Conservation (phyloP, 768 basidiomycete species). For the Macrocybe gigantea region DNA sequence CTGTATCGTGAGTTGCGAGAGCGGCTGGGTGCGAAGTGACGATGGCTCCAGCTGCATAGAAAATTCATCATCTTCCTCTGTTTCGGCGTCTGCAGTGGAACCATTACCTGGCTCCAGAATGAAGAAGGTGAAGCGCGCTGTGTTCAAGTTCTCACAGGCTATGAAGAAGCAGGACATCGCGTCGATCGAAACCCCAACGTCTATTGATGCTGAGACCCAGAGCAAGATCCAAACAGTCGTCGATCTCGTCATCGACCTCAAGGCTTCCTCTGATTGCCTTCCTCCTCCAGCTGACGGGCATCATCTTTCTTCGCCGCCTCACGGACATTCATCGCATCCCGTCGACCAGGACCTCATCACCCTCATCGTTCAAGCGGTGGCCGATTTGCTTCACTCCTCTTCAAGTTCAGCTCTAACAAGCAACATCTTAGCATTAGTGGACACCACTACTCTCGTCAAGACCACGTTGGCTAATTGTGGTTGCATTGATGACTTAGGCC, state of each 20-base stretch:
- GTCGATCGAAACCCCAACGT: slow-evolving; percentile 1
- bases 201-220: slow-evolving; percentile 12
- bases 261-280: slow-evolving; percentile 1
- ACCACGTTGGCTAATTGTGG: slow-evolving; percentile 7
- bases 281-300: neutral
- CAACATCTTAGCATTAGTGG: slow-evolving; percentile 7
- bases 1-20: slow-evolving; percentile 18
- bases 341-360: slow-evolving; percentile 9
- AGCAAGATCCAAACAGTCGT: slow-evolving; percentile 13
- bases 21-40: slow-evolving; percentile 20
- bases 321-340: slow-evolving; percentile 1
- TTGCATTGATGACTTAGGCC: slow-evolving; percentile 10
- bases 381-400: no score
- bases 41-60: slow-evolving; percentile 22
- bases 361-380: slow-evolving; percentile 6
- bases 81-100: slow-evolving; percentile 1
- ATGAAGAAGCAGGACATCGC: slow-evolving; percentile 3
- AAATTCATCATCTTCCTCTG: slow-evolving; percentile 17
- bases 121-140: slow-evolving; percentile 10
- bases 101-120: slow-evolving; percentile 10
- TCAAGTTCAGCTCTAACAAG: no score
- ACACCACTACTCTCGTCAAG: neutral
- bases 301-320: slow-evolving; percentile 2
- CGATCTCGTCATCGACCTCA: slow-evolving; percentile 15
- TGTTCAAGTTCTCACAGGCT: no score